Base-by-base conservation (phyloP, 371 early-diverging fungal genomes). In the Mucor lusitanicus region DNA sequence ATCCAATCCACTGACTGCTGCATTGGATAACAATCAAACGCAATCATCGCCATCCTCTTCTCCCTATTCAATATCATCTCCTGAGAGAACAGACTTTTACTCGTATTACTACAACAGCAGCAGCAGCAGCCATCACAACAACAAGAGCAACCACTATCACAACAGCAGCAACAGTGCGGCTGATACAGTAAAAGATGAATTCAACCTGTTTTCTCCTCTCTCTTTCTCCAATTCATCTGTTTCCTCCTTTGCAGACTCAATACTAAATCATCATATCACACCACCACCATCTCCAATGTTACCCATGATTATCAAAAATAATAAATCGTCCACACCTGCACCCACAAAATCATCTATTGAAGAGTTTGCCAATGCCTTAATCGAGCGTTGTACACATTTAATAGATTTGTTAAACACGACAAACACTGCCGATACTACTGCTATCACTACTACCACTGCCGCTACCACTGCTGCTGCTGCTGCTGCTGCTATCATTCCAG, bases 31-130 rank as follows among this genome's bases (percentile, higher is more conserved):
- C 57, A 46, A 46, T 46, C 46, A 46, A 46, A 46, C 46, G 21
- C 37, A 55, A 68, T 25, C 28, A 56, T 35, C 53, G 35, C 6
- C 64, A 32, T 23, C 42, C 1, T 33, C 57, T 30, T 27, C 68
- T 68, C 58, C 63, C 57, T 68, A 63, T 33, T 63, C 68, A 33
- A 59, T 46, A 15, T 63, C 68, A 19, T 59, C 68, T 68, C 68
- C 68, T 68, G 68, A 68, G 59, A 35, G 63, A 68, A 59, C 68
- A 58, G 64, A 59, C 35, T 63, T 69, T 61, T 37, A 56, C 33
- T 59, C 56, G 23, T 67, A 60, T 28, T 55, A 58, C 59, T 62
- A 62, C 35, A 42, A 21, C 37, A 39, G n/a, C 32, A 61, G 44
- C 39, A 33, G 8, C 33, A 33, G 9, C 33, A 33, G 40, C 15